Evolutionary conservation across 306 rosid species (phyloP).

Genomic region (Heteromeles arbutifolia): DNA sequence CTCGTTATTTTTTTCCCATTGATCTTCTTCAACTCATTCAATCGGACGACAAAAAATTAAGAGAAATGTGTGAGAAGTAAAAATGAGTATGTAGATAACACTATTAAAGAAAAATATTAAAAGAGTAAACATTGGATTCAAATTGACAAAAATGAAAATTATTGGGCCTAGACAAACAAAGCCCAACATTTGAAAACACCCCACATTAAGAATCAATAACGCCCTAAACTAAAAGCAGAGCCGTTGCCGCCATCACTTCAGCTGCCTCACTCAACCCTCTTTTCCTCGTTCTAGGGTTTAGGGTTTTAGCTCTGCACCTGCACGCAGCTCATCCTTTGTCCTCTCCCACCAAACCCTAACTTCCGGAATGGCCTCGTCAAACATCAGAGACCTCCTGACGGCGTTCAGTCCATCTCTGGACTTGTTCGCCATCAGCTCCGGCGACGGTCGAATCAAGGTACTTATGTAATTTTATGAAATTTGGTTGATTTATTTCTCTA

Average conservation of each 20-base stretch:
- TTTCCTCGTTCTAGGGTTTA: neutral
- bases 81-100: too few relatives aligned
- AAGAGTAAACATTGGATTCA: neutral
- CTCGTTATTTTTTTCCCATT: too few relatives aligned
- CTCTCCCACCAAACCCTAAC: neutral
- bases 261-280: neutral
- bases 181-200: neutral
- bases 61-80: too few relatives aligned
- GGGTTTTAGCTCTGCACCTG: constrained; percentile 4
- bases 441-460: constrained; percentile 94
- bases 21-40: too few relatives aligned
- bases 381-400: constrained; percentile 66
- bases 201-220: neutral
- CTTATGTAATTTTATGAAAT: neutral
- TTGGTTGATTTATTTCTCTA: neutral
- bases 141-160: neutral
- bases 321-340: neutral
- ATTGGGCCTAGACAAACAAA: neutral
- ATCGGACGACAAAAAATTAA: too few relatives aligned
- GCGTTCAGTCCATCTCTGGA: constrained; percentile 74
- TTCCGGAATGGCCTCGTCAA: constrained; percentile 38
- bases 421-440: constrained; percentile 68
- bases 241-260: constrained; percentile 1
- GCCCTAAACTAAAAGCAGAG: neutral
- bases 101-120: neutral